phyloP scores from a whole-genome alignment of 2,329 filamentous ascomycete genomes.

The Dothiorella sarmentorum region DNA sequence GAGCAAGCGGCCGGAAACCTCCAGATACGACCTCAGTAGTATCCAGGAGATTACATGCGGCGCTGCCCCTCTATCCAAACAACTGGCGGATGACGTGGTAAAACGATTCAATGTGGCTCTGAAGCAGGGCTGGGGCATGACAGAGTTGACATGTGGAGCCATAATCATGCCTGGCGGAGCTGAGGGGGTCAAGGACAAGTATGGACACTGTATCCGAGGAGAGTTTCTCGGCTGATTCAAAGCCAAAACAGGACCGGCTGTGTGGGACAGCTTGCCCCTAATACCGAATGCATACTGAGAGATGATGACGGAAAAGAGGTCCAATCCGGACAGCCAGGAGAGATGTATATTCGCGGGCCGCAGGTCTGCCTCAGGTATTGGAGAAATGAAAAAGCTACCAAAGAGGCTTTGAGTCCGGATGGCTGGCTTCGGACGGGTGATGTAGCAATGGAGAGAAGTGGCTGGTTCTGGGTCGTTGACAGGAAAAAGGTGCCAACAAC shows the following conservation, averaged over 20 bases:
- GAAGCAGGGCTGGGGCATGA: conserved; percentile 84
- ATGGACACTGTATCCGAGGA: not conserved
- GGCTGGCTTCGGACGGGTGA: conserved; percentile 72
- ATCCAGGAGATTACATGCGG: conserved; percentile 60
- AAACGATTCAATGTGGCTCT: conserved; percentile 55
- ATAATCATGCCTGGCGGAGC: conserved; percentile 29
- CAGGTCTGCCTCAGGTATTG: conserved; percentile 76
- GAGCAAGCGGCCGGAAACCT: conserved; percentile 65
- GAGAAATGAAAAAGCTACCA: conserved; percentile 65
- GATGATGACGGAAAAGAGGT: conserved; percentile 55
- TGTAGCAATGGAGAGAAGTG: conserved; percentile 58
- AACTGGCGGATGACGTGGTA: conserved; percentile 52
- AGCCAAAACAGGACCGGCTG: conserved; percentile 36
- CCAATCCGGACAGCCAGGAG: conserved; percentile 53
- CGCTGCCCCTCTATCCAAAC: conserved; percentile 60
- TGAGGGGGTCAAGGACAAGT: conserved; percentile 19
- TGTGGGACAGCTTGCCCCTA: conserved; percentile 69
- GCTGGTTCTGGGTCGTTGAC: conserved; percentile 66
- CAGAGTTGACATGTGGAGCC: conserved; percentile 52
- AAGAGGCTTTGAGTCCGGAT: conserved; percentile 57
- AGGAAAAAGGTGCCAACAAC: conserved; percentile 55
- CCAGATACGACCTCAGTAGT: conserved; percentile 65
- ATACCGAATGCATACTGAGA: conserved; percentile 66
- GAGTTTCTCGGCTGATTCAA: conserved; percentile 32
- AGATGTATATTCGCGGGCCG: conserved; percentile 70